Percentiles rank a stretch among this genome's conserved stretches.
Conservation (phyloP, 208 protist genomes). For the Spongospora subterranea region DNA sequence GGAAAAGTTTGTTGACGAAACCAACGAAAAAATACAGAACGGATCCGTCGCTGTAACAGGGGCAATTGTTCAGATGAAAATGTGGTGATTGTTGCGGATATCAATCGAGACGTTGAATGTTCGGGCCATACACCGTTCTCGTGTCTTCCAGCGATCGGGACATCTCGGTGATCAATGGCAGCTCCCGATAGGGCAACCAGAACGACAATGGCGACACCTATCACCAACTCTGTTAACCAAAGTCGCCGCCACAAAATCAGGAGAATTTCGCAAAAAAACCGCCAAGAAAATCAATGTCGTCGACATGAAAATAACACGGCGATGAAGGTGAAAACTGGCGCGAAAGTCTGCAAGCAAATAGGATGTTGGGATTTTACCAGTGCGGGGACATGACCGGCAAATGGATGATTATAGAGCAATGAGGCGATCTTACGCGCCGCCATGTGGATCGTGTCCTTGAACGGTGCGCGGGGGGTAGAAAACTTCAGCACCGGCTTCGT, state of each 20-base stretch:
- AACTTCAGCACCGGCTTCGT: conserved; percentile 29
- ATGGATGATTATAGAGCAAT: conserved; percentile 47
- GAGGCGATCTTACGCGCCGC: not conserved
- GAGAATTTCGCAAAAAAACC: not conserved
- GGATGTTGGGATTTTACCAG: not conserved
- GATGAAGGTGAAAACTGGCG: too few species aligned
- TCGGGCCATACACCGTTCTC: conserved; percentile 33
- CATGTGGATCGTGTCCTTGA: not conserved
- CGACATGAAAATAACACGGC: too few species aligned
- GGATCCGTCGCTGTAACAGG: too few species aligned
- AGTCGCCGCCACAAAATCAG: conserved; percentile 43
- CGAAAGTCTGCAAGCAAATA: too few species aligned
- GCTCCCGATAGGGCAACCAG: conserved; percentile 29
- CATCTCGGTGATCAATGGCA: conserved; percentile 35
- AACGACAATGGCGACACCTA: conserved; percentile 44
- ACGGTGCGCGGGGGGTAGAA: not conserved
- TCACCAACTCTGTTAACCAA: not conserved
- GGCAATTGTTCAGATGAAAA: too few species aligned
- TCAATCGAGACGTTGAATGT: too few species aligned
- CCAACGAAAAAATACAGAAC: too few species aligned
- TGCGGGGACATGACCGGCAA: conserved; percentile 18
- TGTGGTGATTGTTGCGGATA: too few species aligned
- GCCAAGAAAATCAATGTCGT: too few species aligned
- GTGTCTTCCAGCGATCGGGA: not conserved
- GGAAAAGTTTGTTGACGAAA: too few species aligned